Conservation (phyloP, 371 early-diverging fungal genomes). For the Rhizomucor miehei region DNA sequence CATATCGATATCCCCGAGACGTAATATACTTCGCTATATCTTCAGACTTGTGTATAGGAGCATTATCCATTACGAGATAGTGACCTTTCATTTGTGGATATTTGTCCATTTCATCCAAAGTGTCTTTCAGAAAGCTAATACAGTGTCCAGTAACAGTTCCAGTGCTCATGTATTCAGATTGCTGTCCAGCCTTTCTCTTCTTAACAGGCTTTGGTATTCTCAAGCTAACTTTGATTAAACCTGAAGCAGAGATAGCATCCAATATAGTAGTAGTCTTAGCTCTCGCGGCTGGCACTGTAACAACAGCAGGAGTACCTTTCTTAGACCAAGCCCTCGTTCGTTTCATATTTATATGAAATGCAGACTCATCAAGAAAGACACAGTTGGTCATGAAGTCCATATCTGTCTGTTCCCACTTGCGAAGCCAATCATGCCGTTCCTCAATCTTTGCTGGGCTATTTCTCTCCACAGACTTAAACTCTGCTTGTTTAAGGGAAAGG, state of each 20-base stretch:
- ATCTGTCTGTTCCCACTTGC: slow-evolving; percentile 13
- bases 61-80: slow-evolving; percentile 16
- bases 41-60: slow-evolving; percentile 8
- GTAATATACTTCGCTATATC: slow-evolving; percentile 4
- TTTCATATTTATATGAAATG: slow-evolving; percentile 15
- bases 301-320: slow-evolving; percentile 16
- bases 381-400: slow-evolving; percentile 12
- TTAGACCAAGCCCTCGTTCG: slow-evolving; percentile 15
- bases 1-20: slow-evolving; percentile 6
- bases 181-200: slow-evolving; percentile 8
- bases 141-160: slow-evolving; percentile 12
- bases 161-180: slow-evolving; percentile 4
- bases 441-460: slow-evolving; percentile 20
- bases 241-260: slow-evolving; percentile 16
- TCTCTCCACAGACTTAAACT: slow-evolving; percentile 8
- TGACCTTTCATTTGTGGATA: slow-evolving; percentile 16
- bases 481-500: slow-evolving; percentile 16
- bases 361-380: slow-evolving; percentile 16
- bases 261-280: slow-evolving; percentile 11
- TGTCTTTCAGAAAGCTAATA: slow-evolving; percentile 10
- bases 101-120: slow-evolving; percentile 17
- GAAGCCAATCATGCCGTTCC: slow-evolving; percentile 13
- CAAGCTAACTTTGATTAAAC: slow-evolving; percentile 14
- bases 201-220: slow-evolving; percentile 4
- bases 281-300: slow-evolving; percentile 12